Evolutionary conservation across 768 basidiomycete genomes (phyloP).

Genomic region (Podaxis carcinomalis): DNA sequence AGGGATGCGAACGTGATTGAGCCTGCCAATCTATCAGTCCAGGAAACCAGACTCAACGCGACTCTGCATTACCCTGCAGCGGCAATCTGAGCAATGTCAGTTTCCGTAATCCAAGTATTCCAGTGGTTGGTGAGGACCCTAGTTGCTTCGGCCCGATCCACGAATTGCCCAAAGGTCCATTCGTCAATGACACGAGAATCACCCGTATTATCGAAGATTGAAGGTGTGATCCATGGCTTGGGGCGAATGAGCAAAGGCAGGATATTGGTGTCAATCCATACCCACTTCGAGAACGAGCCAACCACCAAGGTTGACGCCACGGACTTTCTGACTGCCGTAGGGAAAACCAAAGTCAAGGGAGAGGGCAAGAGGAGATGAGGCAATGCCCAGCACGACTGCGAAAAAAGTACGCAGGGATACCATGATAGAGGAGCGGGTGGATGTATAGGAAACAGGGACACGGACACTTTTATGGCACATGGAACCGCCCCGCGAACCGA

Average conservation of each 20-base stretch:
- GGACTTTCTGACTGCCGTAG: slow-evolving; percentile 69
- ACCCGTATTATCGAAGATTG: slow-evolving; percentile 67
- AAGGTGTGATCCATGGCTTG: slow-evolving; percentile 78
- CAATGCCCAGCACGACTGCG: background rate
- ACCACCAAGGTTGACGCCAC: slow-evolving; percentile 80
- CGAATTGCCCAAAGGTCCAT: slow-evolving; percentile 70
- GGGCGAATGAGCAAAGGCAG: slow-evolving; percentile 8
- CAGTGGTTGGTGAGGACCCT: slow-evolving; percentile 61
- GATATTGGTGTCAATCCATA: background rate
- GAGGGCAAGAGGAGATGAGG: background rate
- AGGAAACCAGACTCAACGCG: background rate
- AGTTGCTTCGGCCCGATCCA: slow-evolving; percentile 45
- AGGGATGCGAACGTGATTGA: slow-evolving; percentile 81
- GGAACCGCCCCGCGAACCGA: background rate
- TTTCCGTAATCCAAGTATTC: slow-evolving; percentile 81
- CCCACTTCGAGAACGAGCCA: slow-evolving; percentile 46
- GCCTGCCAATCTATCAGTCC: slow-evolving; percentile 31
- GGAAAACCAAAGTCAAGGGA: slow-evolving; percentile 40
- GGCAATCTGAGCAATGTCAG: slow-evolving; percentile 72
- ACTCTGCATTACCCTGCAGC: slow-evolving; percentile 57
- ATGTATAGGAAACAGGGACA: background rate
- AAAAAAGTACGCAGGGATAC: background rate
- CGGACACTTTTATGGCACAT: no score
- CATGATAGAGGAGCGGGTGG: background rate
- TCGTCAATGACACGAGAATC: slow-evolving; percentile 62